Conservation (phyloP, 2,329 filamentous ascomycete genomes). For the Neoscytalidium dimidiatum region DNA sequence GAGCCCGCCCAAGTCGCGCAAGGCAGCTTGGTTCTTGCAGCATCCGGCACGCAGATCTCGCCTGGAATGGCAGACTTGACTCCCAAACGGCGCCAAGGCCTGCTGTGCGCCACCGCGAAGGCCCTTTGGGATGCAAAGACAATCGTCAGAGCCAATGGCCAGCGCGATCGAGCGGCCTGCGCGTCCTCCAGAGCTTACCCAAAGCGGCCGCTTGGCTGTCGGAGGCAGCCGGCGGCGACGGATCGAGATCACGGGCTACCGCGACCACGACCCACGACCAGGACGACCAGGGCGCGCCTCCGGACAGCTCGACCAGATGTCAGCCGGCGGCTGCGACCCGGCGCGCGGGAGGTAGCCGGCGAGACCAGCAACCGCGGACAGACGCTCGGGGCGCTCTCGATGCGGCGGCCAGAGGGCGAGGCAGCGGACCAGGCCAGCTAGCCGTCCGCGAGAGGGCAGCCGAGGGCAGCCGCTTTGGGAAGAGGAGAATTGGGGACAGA, state of each 20-base stretch:
- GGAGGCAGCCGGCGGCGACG: neutral
- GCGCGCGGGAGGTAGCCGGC: neutral
- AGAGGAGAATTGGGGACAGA: neutral
- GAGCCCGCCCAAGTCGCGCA: constrained; percentile 10
- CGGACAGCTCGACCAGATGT: neutral
- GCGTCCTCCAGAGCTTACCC: constrained; percentile 8
- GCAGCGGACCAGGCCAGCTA: neutral
- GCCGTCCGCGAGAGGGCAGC: neutral
- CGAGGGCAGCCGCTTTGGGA: constrained; percentile 8
- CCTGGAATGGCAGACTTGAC: constrained; percentile 19
- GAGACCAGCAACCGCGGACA: constrained; percentile 3
- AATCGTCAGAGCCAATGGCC: constrained; percentile 17
- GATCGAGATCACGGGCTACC: constrained; percentile 3
- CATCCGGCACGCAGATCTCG: constrained; percentile 20
- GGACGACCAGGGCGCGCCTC: neutral
- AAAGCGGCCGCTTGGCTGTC: constrained; percentile 5
- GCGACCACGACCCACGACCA: too few species aligned
- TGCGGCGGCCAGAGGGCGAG: neutral
- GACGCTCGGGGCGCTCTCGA: neutral
- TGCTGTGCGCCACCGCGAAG: constrained; percentile 12
- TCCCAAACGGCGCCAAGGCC: constrained; percentile 20
- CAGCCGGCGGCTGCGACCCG: neutral
- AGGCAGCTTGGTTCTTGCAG: neutral
- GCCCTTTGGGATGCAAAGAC: constrained; percentile 8
- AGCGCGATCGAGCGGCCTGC: neutral